Evolutionary conservation across 108 stramenopile species (phyloP).

Genomic region (Cyclotella cryptica): DNA sequence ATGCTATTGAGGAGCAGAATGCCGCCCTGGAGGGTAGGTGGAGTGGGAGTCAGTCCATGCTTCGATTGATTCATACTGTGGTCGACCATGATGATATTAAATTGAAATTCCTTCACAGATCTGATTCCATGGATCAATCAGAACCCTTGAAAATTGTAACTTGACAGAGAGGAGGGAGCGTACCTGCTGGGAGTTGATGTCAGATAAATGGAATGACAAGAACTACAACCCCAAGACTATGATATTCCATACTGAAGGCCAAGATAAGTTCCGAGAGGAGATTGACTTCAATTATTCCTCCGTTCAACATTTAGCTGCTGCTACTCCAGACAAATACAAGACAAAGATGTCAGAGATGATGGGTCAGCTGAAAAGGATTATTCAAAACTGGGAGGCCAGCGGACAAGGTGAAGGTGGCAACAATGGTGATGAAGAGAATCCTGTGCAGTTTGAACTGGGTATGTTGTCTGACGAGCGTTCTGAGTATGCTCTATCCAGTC

Average conservation of each 20-base stretch:
- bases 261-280: neutral
- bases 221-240: neutral
- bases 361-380: neutral
- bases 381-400: slow-evolving; percentile 15
- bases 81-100: neutral
- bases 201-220: slow-evolving; percentile 9
- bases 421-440: slow-evolving; percentile 2
- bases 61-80: slow-evolving; percentile 6
- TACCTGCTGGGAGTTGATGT: slow-evolving; percentile 12
- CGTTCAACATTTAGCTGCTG: neutral
- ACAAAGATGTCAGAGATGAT: slow-evolving; percentile 5
- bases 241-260: neutral
- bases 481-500: neutral
- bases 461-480: neutral
- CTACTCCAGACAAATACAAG: slow-evolving; percentile 17
- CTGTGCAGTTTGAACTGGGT: neutral
- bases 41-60: neutral
- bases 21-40: slow-evolving; percentile 2
- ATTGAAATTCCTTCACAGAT: neutral
- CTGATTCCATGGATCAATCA: neutral
- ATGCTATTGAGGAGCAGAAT: neutral
- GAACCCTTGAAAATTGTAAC: slow-evolving; percentile 16
- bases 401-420: slow-evolving; percentile 18
- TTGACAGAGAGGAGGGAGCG: slow-evolving; percentile 3
- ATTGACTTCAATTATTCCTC: neutral